Evolutionary conservation across 1,284 basidiomycete species (phyloP).

Genomic region (Pholiota adiposa): DNA sequence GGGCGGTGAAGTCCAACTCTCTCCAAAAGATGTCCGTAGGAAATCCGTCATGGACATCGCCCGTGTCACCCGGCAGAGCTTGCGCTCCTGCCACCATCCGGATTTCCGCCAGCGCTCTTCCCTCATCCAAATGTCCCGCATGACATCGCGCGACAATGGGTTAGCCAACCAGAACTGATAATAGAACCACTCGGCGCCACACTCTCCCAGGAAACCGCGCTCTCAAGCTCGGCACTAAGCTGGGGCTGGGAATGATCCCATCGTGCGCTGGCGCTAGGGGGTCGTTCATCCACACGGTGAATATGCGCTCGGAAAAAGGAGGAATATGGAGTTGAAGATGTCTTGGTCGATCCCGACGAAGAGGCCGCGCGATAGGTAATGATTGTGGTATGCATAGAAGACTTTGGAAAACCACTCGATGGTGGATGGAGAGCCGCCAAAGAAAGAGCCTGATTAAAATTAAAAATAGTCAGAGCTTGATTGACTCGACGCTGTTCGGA

Average conservation of each 20-base stretch:
- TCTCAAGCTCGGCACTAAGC: slow-evolving; percentile 20
- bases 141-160: slow-evolving; percentile 32
- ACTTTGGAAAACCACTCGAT: slow-evolving; percentile 46
- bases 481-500: too few relatives aligned
- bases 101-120: slow-evolving; percentile 25
- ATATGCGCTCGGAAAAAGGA: slow-evolving; percentile 49
- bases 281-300: slow-evolving; percentile 39
- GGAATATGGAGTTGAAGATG: slow-evolving; percentile 51
- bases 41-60: slow-evolving; percentile 29
- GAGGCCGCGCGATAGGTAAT: slow-evolving; percentile 44
- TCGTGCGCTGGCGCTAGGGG: slow-evolving; percentile 24
- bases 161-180: slow-evolving; percentile 53
- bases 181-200: slow-evolving; percentile 49
- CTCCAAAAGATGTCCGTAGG: slow-evolving; percentile 28
- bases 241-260: slow-evolving; percentile 14
- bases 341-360: slow-evolving; percentile 62
- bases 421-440: slow-evolving; percentile 48
- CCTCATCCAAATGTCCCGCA: slow-evolving; percentile 27
- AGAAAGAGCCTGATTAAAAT: slow-evolving; percentile 47
- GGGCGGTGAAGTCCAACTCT: slow-evolving; percentile 28
- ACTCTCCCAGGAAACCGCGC: slow-evolving; percentile 32
- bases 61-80: slow-evolving; percentile 31
- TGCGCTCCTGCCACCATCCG: slow-evolving; percentile 31
- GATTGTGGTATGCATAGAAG: slow-evolving; percentile 54
- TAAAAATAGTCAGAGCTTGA: too few relatives aligned